Conservation (phyloP, 371 early-diverging fungal species). For the Mucor racemosus region DNA sequence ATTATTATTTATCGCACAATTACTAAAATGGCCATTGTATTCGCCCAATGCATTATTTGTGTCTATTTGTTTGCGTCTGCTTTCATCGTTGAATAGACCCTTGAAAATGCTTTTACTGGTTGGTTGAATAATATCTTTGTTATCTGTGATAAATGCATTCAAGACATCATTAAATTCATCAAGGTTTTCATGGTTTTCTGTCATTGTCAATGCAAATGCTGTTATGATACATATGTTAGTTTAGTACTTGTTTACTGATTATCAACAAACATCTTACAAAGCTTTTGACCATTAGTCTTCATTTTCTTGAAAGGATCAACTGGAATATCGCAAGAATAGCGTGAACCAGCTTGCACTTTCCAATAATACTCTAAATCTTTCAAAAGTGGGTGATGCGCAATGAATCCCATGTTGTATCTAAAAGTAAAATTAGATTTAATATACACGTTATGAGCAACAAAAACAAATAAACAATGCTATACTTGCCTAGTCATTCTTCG, state of each 20-base stretch:
- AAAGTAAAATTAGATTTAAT: neutral
- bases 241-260: neutral
- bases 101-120: slow-evolving; percentile 28
- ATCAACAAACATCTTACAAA: slow-evolving; percentile 53
- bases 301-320: slow-evolving; percentile 44
- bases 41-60: slow-evolving; percentile 40
- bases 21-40: slow-evolving; percentile 55
- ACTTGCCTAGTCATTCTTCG: slow-evolving; percentile 37
- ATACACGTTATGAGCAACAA: neutral
- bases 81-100: slow-evolving; percentile 21
- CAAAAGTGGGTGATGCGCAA: slow-evolving; percentile 66
- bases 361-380: slow-evolving; percentile 46
- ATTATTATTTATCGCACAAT: slow-evolving; percentile 78
- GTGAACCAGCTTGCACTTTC: slow-evolving; percentile 46
- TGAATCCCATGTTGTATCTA: slow-evolving; percentile 83
- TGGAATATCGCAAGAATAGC: slow-evolving; percentile 38
- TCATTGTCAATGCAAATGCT: slow-evolving; percentile 71
- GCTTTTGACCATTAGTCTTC: slow-evolving; percentile 44
- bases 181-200: slow-evolving; percentile 82
- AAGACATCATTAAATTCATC: slow-evolving; percentile 52
- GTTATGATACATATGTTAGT: neutral
- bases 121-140: slow-evolving; percentile 34
- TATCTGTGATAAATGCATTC: slow-evolving; percentile 48
- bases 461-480: slow-evolving; percentile 1
- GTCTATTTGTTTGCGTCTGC: neutral